These are phyloP conservation scores for Stellera chamaejasme DNA, from an alignment of 345 rosid genomes.

Conservation along the genomic window DNA sequence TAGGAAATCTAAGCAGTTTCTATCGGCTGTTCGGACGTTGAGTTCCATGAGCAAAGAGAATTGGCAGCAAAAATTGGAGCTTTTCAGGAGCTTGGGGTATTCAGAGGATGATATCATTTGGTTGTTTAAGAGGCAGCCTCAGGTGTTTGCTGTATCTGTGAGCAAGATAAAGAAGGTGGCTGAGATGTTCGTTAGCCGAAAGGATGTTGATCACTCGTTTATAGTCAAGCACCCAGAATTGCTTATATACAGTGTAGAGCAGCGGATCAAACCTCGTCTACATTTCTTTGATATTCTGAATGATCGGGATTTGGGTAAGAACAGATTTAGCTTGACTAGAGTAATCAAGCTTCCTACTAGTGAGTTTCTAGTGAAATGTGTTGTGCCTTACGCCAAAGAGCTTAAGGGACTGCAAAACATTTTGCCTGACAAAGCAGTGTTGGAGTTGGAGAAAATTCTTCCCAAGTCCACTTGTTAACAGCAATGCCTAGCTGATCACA, in stretches of 20 bases:
- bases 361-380: conserved; percentile 14
- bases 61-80: conserved; percentile 26
- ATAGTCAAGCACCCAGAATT: conserved; percentile 17
- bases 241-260: conserved; percentile 23
- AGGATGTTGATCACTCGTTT: conserved; percentile 10
- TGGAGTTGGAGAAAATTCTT: no score
- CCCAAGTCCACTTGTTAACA: no score
- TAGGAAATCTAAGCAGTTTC: conserved; percentile 20
- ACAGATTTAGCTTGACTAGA: conserved; percentile 9
- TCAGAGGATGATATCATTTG: conserved; percentile 19
- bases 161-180: conserved; percentile 21
- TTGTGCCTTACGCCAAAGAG: conserved; percentile 17
- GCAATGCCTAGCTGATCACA: no score
- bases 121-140: conserved; percentile 23
- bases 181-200: conserved; percentile 2
- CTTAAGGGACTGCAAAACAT: conserved; percentile 3
- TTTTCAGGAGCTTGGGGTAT: conserved; percentile 22
- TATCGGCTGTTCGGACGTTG: conserved; percentile 18
- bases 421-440: no score
- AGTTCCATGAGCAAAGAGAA: conserved; percentile 21
- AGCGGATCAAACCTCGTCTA: conserved; percentile 20
- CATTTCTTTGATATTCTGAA: conserved; percentile 16
- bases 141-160: conserved; percentile 20
- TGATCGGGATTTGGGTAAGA: conserved; percentile 20
- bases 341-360: conserved; percentile 10